phyloP scores from a whole-genome alignment of 495 filamentous ascomycete species.

The Neurospora sp. region DNA sequence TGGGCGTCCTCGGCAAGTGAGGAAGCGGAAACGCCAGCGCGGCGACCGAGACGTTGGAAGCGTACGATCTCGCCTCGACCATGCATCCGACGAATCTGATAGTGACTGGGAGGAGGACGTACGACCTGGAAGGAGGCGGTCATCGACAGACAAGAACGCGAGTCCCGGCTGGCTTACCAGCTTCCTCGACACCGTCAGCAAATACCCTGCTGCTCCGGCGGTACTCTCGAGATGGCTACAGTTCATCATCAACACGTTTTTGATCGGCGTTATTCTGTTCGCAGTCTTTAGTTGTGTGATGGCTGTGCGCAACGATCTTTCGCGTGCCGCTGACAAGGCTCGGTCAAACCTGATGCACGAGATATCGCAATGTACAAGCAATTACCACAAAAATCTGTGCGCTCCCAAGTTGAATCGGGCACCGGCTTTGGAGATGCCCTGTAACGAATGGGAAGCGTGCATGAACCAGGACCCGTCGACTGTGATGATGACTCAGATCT shows the following conservation, averaged over 20 bases:
- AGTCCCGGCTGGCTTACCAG: constrained; percentile 33
- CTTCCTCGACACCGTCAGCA: constrained; percentile 59
- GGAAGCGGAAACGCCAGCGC: constrained; percentile 36
- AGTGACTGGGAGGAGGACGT: constrained; percentile 20
- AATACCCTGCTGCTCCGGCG: constrained; percentile 75
- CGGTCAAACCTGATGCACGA: constrained; percentile 55
- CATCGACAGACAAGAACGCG: constrained; percentile 13
- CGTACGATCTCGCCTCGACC: constrained; percentile 26
- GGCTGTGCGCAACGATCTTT: constrained; percentile 67
- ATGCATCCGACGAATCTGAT: constrained; percentile 52
- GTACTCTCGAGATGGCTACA: constrained; percentile 81
- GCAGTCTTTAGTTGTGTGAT: constrained; percentile 58
- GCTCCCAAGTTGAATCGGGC: constrained; percentile 42
- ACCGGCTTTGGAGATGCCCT: constrained; percentile 63
- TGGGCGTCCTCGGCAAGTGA: constrained; percentile 36
- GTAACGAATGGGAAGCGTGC: constrained; percentile 72
- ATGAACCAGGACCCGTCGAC: constrained; percentile 54
- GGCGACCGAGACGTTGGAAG: constrained; percentile 35
- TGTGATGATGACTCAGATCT: constrained; percentile 30
- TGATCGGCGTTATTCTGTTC: constrained; percentile 58
- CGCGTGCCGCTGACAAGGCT: constrained; percentile 54
- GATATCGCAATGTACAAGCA: constrained; percentile 58
- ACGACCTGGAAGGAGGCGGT: constrained; percentile 16
- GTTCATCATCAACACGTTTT: constrained; percentile 64
- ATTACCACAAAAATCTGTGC: constrained; percentile 69